These are phyloP conservation scores for Chrysoporthe deuterocubensis DNA, from an alignment of 2,329 filamentous ascomycete species.

Conservation along the genomic window DNA sequence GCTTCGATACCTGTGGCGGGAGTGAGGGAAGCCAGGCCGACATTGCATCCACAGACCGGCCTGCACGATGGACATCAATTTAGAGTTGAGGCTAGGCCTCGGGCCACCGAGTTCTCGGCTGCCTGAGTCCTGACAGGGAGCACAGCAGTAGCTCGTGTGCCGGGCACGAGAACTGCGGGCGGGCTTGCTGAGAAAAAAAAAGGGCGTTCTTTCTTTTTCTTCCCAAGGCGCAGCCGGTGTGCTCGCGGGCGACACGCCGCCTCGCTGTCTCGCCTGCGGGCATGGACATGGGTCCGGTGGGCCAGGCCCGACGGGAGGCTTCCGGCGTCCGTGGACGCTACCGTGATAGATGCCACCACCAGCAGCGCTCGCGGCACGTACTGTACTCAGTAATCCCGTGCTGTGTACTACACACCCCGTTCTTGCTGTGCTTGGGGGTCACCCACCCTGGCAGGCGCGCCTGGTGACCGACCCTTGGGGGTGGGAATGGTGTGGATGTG, in stretches of 20 bases:
- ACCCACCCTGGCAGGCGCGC: not conserved
- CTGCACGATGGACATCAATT: conserved; percentile 10
- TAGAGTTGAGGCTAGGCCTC: conserved; percentile 21
- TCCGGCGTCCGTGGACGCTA: not conserved
- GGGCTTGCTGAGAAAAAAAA: not conserved
- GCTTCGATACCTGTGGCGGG: not conserved
- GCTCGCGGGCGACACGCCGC: not conserved
- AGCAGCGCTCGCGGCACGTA: not conserved
- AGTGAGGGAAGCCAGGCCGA: not conserved
- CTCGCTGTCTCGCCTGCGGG: not conserved
- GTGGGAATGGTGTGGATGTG: not conserved
- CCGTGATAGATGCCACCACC: not conserved
- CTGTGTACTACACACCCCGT: not conserved
- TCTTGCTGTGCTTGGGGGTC: not conserved
- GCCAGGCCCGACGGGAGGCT: not conserved
- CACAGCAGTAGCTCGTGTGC: conserved; percentile 4
- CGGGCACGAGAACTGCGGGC: not conserved
- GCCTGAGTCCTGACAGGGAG: not conserved
- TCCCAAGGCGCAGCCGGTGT: conserved; percentile 3
- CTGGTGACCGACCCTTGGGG: not conserved
- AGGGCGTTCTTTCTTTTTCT: not conserved
- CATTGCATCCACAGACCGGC: not conserved
- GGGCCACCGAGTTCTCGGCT: conserved; percentile 1
- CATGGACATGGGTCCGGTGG: not conserved
- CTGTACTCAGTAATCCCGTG: not conserved